phyloP scores from a whole-genome alignment of 768 basidiomycete species.

The Sistotremastrum niveocremeum region DNA sequence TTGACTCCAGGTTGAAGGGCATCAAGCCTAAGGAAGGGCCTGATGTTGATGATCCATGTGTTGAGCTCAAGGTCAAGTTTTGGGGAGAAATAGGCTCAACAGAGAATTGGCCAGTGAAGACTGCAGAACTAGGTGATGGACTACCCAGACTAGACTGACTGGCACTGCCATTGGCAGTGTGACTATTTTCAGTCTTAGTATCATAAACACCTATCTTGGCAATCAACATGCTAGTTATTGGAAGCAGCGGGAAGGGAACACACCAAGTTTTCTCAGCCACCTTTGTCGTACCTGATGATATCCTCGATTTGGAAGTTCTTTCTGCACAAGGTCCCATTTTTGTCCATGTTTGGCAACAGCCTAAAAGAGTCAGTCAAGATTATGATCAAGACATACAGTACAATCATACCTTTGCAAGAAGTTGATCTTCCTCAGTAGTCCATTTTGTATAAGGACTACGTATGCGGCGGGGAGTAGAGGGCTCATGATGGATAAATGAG shows the following conservation, averaged over 20 bases:
- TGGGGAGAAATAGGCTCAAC: neutral
- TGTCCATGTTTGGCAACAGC: conserved; percentile 27
- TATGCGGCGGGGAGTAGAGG: conserved; percentile 14
- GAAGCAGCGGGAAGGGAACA: neutral
- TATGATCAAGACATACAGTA: neutral
- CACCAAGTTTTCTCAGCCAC: conserved; percentile 28
- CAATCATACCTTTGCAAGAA: conserved; percentile 21
- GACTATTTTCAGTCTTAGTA: neutral
- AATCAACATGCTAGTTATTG: neutral
- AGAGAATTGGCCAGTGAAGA: neutral
- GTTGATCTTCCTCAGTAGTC: conserved; percentile 29
- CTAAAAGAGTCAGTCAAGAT: conserved; percentile 9
- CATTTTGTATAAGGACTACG: conserved; percentile 29
- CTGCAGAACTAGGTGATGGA: neutral
- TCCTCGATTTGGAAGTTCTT: conserved; percentile 24
- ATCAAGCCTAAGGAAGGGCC: no score
- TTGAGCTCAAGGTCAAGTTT: neutral
- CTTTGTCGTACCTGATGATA: conserved; percentile 31
- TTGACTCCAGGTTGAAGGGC: no score
- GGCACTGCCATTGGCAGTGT: neutral
- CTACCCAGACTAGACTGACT: neutral
- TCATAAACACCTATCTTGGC: neutral
- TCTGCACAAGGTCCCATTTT: conserved; percentile 30
- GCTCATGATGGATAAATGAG: no score
- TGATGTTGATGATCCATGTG: no score